Conservation (phyloP, 2,329 filamentous ascomycete species). For the Colletotrichum lupini region DNA sequence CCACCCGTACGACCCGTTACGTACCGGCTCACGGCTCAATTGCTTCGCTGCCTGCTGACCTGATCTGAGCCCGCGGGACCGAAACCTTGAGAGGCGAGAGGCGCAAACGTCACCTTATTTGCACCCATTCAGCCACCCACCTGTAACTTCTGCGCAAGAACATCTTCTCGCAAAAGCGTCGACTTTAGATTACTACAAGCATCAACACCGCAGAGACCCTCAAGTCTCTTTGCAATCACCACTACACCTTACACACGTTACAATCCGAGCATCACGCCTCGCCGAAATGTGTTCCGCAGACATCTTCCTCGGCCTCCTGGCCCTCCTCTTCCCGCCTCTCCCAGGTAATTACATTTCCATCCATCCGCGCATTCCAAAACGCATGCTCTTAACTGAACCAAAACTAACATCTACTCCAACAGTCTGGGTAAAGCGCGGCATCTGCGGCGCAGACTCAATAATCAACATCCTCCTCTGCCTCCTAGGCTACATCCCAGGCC, state of each 20-base stretch:
- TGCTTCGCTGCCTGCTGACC: conserved; percentile 27
- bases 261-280: neutral
- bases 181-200: neutral
- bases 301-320: conserved; percentile 72
- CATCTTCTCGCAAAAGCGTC: neutral
- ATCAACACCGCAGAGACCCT: neutral
- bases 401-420: neutral
- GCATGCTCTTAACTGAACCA: neutral
- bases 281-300: conserved; percentile 67
- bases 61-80: neutral
- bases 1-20: conserved; percentile 1
- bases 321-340: conserved; percentile 73
- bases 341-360: conserved; percentile 62
- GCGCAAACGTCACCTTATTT: conserved; percentile 24
- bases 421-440: conserved; percentile 97
- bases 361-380: neutral
- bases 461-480: conserved; percentile 94
- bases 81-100: neutral
- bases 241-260: neutral
- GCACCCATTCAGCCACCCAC: neutral
- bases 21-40: neutral
- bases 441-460: conserved; percentile 91
- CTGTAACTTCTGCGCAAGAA: too few relatives aligned
- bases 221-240: neutral
- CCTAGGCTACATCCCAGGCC: conserved; percentile 84